Percentiles rank a stretch among this genome's conserved stretches.
phyloP scores from a whole-genome alignment of 331 rosid species.

The Malus hybrid region DNA sequence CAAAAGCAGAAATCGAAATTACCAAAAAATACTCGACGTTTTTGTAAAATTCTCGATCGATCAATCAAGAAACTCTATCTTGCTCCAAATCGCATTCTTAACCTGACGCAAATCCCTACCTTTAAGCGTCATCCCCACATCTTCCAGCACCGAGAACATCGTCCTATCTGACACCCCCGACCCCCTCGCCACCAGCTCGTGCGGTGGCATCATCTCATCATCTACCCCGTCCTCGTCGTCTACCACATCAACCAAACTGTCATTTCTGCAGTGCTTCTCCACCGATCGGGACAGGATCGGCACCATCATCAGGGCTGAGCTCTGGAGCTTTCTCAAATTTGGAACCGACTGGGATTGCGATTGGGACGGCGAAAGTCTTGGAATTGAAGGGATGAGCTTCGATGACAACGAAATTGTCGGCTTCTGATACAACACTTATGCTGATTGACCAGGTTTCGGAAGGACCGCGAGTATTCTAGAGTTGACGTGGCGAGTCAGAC shows the following conservation, averaged over 20 bases:
- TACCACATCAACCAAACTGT: constrained; percentile 14
- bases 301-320: constrained; percentile 69
- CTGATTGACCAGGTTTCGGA: constrained; percentile 24
- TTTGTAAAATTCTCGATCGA: background rate
- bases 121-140: constrained; percentile 84
- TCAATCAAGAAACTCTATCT: constrained; percentile 81
- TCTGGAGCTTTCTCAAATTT: constrained; percentile 40
- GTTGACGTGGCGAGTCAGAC: constrained; percentile 12
- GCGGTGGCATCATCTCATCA: constrained; percentile 69
- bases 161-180: constrained; percentile 61
- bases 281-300: constrained; percentile 44
- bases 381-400: constrained; percentile 47
- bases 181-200: constrained; percentile 64
- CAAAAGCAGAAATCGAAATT: background rate
- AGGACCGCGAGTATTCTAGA: constrained; percentile 62
- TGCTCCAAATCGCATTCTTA: constrained; percentile 75
- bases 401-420: constrained; percentile 27
- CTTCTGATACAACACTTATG: constrained; percentile 32
- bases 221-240: constrained; percentile 31
- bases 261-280: constrained; percentile 25
- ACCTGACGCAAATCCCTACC: constrained; percentile 91
- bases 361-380: constrained; percentile 42
- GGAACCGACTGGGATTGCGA: constrained; percentile 13
- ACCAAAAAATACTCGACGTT: background rate
- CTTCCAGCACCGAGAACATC: constrained; percentile 80